Evolutionary conservation across 2,329 filamentous ascomycete species (phyloP), one percentile per base, ranked within the genome.

Genomic region (Hymenotorrendiella dingleyae): DNA sequence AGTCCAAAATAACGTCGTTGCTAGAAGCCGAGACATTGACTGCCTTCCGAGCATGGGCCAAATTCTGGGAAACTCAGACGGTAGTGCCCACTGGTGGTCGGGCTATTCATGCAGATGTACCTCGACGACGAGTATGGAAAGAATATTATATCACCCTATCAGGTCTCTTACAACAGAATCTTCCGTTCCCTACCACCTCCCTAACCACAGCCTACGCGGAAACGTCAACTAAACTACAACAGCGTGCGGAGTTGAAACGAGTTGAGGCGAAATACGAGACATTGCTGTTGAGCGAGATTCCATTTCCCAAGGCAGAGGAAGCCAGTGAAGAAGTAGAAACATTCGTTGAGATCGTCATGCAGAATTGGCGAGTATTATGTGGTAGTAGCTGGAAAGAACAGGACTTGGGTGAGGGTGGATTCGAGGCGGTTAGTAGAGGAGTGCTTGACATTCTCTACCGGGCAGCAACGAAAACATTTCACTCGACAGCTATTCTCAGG

Each of bases 391-490:
- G 90, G 90, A 75, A 73, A 30, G 84, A 94, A 50, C 69, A 80
- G 41, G 88, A 95, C 52, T 72, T 96, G 21, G 89, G 87, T 3
- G 78, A 83, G 55, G 88, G 86, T 5, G 90, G 89, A 7, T 85
- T 88, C 54, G 80, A 83, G 57, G 78, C 74, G 17, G 69, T 91
- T 14, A 85, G 85, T 49, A 80, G 84, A 41, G 81, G 81, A 38
- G 80, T 94, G 23, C 74, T 98, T 29, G 90, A 93, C 63, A 86
- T 89, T 21, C 72, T 98, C 6, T 98, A 97, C 64, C 84, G 84
- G 28, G 87, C 90, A 17, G 87, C 91, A 6, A 88, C 85, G 8
- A 95, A 93, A 64, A 95, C 90, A 0, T 98, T 93, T 59, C 93
- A 98, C 64, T 98, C 93, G 1, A 94, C 91, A 1, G 71, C 88